phyloP scores from a whole-genome alignment of 768 basidiomycete genomes.

The Boletus edulis region DNA sequence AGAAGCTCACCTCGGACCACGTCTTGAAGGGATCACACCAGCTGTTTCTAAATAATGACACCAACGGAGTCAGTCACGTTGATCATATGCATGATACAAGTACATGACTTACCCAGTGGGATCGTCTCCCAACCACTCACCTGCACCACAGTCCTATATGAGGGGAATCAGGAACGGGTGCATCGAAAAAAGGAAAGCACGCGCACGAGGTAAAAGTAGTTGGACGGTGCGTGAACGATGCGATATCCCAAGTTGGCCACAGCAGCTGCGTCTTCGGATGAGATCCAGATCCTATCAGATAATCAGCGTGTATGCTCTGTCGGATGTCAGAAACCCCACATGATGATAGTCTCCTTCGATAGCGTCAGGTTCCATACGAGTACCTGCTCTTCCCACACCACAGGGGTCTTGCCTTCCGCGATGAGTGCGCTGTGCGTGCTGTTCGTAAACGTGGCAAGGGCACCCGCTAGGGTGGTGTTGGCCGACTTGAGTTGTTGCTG shows the following conservation, averaged over 20 bases:
- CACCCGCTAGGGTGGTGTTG: constrained; percentile 58
- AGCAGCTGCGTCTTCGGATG: constrained; percentile 36
- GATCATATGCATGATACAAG: background rate
- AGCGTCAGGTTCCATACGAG: constrained; percentile 38
- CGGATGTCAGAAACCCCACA: constrained; percentile 25
- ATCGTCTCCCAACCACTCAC: constrained; percentile 42
- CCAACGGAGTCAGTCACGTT: background rate
- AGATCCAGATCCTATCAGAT: constrained; percentile 43
- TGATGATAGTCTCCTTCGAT: constrained; percentile 40
- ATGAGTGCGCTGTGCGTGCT: constrained; percentile 56
- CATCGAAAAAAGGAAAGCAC: background rate
- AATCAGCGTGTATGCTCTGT: background rate
- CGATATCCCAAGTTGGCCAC: constrained; percentile 41
- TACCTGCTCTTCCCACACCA: constrained; percentile 78
- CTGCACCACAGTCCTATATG: constrained; percentile 44
- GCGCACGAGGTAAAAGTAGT: constrained; percentile 52
- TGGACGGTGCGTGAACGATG: constrained; percentile 48
- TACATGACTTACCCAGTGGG: constrained; percentile 29
- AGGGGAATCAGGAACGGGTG: background rate
- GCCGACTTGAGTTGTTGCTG: constrained; percentile 49
- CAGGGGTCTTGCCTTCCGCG: constrained; percentile 63
- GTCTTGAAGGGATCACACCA: constrained; percentile 55
- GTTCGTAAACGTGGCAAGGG: constrained; percentile 60
- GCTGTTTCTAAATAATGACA: constrained; percentile 29
- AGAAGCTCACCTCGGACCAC: constrained; percentile 42